Evolutionary conservation across 257 asterid species (phyloP).

Genomic region (Scutellaria minor): DNA sequence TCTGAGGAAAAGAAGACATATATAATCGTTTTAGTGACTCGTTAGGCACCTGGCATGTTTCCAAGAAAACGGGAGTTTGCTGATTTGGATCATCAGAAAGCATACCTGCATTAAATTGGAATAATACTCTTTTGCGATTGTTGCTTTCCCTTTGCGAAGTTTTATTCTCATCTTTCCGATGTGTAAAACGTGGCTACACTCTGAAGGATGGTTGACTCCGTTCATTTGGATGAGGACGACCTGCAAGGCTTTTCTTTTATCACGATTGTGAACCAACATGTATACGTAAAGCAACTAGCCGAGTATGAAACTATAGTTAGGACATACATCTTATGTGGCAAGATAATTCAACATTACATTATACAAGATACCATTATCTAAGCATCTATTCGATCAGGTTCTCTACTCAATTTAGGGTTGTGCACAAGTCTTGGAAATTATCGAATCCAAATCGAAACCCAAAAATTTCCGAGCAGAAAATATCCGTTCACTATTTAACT

Average conservation of each 20-base stretch:
- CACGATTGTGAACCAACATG: background rate
- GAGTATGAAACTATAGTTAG: too few species aligned
- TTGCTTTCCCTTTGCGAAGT: constrained; percentile 75
- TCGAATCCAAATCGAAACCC: too few species aligned
- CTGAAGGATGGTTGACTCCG: constrained; percentile 67
- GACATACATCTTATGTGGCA: too few species aligned
- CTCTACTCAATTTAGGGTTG: too few species aligned
- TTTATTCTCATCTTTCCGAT: constrained; percentile 94
- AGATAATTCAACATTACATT: too few species aligned
- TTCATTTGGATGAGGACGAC: constrained; percentile 78
- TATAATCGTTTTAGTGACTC: constrained; percentile 11
- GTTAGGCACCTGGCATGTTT: background rate
- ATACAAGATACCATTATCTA: too few species aligned
- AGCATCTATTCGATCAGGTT: too few species aligned
- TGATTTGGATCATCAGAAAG: too few species aligned
- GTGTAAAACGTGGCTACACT: constrained; percentile 79
- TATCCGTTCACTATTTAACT: too few species aligned
- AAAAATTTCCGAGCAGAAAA: too few species aligned
- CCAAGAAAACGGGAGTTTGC: background rate
- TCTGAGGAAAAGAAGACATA: constrained; percentile 45
- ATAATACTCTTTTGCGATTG: constrained; percentile 79
- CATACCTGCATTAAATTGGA: constrained; percentile 94
- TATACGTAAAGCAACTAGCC: background rate
- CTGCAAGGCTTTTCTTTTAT: constrained; percentile 43
- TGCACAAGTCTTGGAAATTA: too few species aligned